Evolutionary conservation across 2,329 filamentous ascomycete species (phyloP).

Genomic region (Rhexocercosporidium sp.): DNA sequence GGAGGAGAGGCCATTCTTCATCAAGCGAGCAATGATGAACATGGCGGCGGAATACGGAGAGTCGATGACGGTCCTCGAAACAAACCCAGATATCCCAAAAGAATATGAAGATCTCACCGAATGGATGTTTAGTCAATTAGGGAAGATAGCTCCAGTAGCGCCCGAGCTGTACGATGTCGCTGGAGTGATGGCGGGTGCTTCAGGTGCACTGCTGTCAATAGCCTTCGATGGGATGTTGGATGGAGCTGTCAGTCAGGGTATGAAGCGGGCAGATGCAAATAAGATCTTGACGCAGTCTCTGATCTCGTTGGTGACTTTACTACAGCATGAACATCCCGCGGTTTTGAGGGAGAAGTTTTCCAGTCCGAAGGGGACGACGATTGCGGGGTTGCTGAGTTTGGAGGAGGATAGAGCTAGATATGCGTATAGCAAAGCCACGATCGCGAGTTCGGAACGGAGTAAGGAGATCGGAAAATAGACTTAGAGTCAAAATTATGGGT

Average conservation of each 20-base stretch:
- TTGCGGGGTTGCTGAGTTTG: conserved; percentile 73
- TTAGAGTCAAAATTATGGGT: not conserved
- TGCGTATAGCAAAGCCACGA: conserved; percentile 68
- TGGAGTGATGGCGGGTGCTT: conserved; percentile 76
- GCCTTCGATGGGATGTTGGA: conserved; percentile 79
- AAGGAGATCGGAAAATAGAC: conserved; percentile 33
- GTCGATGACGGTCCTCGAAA: conserved; percentile 76
- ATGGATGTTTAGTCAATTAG: conserved; percentile 80
- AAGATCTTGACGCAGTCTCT: conserved; percentile 80
- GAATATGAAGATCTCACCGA: conserved; percentile 65
- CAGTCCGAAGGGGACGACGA: conserved; percentile 80
- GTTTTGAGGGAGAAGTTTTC: conserved; percentile 75
- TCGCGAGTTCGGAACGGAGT: conserved; percentile 64
- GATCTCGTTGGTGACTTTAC: conserved; percentile 56
- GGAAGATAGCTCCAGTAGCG: conserved; percentile 71
- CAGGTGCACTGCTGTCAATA: conserved; percentile 76
- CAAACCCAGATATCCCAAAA: conserved; percentile 56
- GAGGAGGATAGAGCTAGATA: conserved; percentile 76
- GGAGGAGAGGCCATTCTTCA: conserved; percentile 50
- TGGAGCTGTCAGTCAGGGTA: conserved; percentile 78
- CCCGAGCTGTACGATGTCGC: conserved; percentile 72
- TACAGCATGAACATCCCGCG: conserved; percentile 71
- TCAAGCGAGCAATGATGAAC: conserved; percentile 85
- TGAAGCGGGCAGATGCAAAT: conserved; percentile 74
- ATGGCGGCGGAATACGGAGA: conserved; percentile 79